Conservation (phyloP, 495 filamentous ascomycete genomes). For the Daldinia loculata region DNA sequence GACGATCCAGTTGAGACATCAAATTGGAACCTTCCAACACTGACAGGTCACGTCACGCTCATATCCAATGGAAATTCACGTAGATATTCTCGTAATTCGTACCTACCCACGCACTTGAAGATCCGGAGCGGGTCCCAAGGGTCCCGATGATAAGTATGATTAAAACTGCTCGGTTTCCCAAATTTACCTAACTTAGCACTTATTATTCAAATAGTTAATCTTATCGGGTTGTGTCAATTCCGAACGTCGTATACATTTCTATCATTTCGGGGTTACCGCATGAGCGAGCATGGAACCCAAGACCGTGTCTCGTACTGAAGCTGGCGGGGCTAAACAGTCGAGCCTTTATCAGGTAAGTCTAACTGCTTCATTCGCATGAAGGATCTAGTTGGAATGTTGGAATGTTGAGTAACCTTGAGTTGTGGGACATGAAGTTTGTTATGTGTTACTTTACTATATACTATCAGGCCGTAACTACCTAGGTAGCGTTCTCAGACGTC, state of each 20-base stretch:
- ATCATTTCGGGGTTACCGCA: not conserved
- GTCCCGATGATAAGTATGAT: not conserved
- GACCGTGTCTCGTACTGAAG: constrained; percentile 21
- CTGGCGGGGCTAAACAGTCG: constrained; percentile 33
- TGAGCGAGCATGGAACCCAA: constrained; percentile 36
- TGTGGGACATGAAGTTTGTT: not conserved
- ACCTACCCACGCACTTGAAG: constrained; percentile 19
- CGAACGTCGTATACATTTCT: not conserved
- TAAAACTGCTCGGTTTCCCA: not conserved
- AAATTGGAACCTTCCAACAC: not conserved
- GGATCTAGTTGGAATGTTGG: not conserved
- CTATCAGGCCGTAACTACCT: not conserved
- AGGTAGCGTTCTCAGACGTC: not conserved
- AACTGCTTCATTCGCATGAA: not conserved
- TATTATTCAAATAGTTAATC: not conserved
- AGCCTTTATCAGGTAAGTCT: constrained; percentile 49
- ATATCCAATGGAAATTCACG: constrained; percentile 22
- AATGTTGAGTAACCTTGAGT: not conserved
- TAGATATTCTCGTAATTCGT: constrained; percentile 16
- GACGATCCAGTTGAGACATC: constrained; percentile 1
- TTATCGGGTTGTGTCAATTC: not conserved
- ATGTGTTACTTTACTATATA: not conserved
- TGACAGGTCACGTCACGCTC: constrained; percentile 8
- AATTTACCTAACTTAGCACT: not conserved
- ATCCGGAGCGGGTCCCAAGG: constrained; percentile 28